Percentiles rank a stretch among this genome's conserved stretches.
These are phyloP conservation scores for Hemileccinum impolitum DNA, from an alignment of 768 basidiomycete genomes.

Conservation along the genomic window DNA sequence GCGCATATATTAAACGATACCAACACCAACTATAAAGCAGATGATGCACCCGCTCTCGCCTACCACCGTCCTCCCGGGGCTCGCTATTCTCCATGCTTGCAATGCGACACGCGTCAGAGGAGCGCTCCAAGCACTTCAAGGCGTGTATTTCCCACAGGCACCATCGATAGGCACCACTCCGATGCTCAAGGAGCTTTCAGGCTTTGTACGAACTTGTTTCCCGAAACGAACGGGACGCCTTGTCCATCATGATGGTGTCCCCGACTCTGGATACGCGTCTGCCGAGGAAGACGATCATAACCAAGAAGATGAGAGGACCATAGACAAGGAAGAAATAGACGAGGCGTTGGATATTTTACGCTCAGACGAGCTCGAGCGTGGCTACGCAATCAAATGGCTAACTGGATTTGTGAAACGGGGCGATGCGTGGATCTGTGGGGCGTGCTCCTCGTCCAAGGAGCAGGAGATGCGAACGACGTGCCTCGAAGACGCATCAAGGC, in stretches of 20 bases:
- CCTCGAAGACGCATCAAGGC: slow-evolving; percentile 54
- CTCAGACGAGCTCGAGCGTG: slow-evolving; percentile 62
- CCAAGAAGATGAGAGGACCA: slow-evolving; percentile 14
- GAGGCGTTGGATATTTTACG: slow-evolving; percentile 47
- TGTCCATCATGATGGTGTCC: slow-evolving; percentile 43
- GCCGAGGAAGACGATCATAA: slow-evolving; percentile 57
- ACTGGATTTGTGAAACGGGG: slow-evolving; percentile 65
- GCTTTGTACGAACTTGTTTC: slow-evolving; percentile 22
- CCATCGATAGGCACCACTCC: slow-evolving; percentile 16
- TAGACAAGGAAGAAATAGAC: background rate
- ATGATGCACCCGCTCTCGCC: slow-evolving; percentile 34
- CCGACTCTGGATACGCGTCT: slow-evolving; percentile 79
- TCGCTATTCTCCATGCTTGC: slow-evolving; percentile 39
- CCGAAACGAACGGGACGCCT: slow-evolving; percentile 18
- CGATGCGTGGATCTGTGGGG: slow-evolving; percentile 43
- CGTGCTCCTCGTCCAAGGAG: slow-evolving; percentile 33
- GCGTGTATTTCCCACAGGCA: slow-evolving; percentile 49
- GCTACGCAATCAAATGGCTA: slow-evolving; percentile 70
- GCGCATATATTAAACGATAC: slow-evolving; percentile 8
- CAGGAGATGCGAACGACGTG: slow-evolving; percentile 37
- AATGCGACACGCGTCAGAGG: slow-evolving; percentile 36
- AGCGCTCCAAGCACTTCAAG: slow-evolving; percentile 43
- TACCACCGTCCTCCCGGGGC: slow-evolving; percentile 54
- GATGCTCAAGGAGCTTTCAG: slow-evolving; percentile 17
- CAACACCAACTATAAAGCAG: background rate